Evolutionary conservation across 2,329 filamentous ascomycete species (phyloP).

Genomic region (Rachicladosporium sp.): DNA sequence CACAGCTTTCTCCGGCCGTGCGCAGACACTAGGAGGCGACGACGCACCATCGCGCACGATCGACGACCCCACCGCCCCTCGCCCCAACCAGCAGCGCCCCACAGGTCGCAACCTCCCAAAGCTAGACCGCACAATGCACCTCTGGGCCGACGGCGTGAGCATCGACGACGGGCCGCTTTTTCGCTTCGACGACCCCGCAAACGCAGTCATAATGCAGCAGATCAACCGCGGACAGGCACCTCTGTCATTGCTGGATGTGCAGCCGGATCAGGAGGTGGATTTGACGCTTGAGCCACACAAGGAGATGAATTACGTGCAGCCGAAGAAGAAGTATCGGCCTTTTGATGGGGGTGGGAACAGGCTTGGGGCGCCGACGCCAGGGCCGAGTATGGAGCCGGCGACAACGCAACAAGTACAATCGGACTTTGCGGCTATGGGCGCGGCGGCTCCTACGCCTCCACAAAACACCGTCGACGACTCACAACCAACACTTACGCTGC

Average conservation of each 20-base stretch:
- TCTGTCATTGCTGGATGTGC: conserved; percentile 64
- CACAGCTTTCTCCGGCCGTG: conserved; percentile 52
- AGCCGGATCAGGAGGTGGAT: conserved; percentile 62
- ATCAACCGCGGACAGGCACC: conserved; percentile 68
- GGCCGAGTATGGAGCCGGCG: conserved; percentile 24
- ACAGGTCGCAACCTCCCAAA: conserved; percentile 30
- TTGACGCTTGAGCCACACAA: conserved; percentile 65
- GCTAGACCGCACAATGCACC: conserved; percentile 58
- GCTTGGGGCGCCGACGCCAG: conserved; percentile 65
- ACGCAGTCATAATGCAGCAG: conserved; percentile 58
- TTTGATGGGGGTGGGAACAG: conserved; percentile 62
- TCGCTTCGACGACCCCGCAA: conserved; percentile 67
- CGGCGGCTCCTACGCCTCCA: conserved; percentile 23
- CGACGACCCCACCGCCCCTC: conserved; percentile 41
- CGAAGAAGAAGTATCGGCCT: conserved; percentile 64
- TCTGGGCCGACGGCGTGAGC: conserved; percentile 77
- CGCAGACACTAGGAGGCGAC: conserved; percentile 67
- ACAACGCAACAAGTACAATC: conserved; percentile 15
- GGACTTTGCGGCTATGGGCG: conserved; percentile 19
- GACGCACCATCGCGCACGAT: conserved; percentile 58
- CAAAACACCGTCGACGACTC: conserved; percentile 48
- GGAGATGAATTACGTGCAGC: conserved; percentile 58
- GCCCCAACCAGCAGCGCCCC: conserved; percentile 8
- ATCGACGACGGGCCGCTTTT: conserved; percentile 69
- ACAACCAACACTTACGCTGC: conserved; percentile 56